A percentile compares a stretch with the other conserved stretches of the same genome.
phyloP scores from a whole-genome alignment of 331 rosid genomes.

The Acacia pycnantha region DNA sequence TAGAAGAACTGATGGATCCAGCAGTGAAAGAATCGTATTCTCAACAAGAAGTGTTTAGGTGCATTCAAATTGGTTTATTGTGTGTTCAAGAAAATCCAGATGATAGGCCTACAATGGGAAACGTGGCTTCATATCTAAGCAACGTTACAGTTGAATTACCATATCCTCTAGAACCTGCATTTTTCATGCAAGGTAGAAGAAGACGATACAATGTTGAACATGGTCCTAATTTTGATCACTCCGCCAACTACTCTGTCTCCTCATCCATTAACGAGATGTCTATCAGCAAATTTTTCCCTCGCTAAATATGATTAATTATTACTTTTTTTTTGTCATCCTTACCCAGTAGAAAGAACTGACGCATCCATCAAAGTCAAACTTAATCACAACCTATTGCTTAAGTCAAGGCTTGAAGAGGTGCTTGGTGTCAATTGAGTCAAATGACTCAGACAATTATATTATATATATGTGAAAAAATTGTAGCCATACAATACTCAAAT shows the following conservation, averaged over 20 bases:
- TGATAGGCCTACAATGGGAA: constrained; percentile 18
- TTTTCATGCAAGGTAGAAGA: constrained; percentile 11
- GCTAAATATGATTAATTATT: background rate
- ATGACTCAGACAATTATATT: no score
- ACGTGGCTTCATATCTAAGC: background rate
- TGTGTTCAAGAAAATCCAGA: constrained; percentile 16
- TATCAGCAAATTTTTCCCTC: constrained; percentile 8
- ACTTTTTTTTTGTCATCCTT: no score
- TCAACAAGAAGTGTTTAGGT: background rate
- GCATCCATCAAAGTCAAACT: no score
- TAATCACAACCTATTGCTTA: no score
- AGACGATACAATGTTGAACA: background rate
- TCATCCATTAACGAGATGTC: constrained; percentile 23
- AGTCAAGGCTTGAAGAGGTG: no score
- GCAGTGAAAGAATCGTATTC: background rate
- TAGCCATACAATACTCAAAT: background rate
- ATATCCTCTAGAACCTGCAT: constrained; percentile 10
- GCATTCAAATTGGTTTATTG: constrained; percentile 4
- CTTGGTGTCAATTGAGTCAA: no score
- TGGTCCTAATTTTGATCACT: background rate
- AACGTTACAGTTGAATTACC: background rate
- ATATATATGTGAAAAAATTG: background rate
- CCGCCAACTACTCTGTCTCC: background rate
- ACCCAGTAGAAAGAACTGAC: no score
- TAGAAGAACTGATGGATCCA: background rate